phyloP scores from a whole-genome alignment of 2,329 filamentous ascomycete species.

The Apiospora pterosperma region DNA sequence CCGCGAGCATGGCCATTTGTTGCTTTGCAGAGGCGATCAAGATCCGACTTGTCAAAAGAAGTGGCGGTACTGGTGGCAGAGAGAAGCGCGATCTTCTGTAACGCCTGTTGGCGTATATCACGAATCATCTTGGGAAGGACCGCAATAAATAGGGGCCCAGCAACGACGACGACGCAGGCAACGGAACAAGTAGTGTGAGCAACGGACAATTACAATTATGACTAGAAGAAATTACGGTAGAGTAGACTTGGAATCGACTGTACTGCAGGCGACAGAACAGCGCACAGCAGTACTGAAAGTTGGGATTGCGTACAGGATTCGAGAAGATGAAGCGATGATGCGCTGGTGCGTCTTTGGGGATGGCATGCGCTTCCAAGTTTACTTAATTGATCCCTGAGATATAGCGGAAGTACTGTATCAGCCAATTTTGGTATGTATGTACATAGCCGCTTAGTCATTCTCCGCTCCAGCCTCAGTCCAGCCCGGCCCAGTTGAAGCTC shows the following conservation, averaged over 20 bases:
- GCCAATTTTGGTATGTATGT: neutral
- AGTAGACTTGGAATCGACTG: neutral
- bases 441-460: slow-evolving; percentile 3
- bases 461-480: neutral
- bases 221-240: neutral
- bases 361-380: neutral
- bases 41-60: slow-evolving; percentile 59
- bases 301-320: neutral
- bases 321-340: neutral
- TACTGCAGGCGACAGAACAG: neutral
- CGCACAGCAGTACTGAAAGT: neutral
- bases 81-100: slow-evolving; percentile 63
- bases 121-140: slow-evolving; percentile 39
- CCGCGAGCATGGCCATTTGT: slow-evolving; percentile 45
- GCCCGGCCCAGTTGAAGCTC: neutral
- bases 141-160: neutral
- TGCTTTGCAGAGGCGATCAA: slow-evolving; percentile 59
- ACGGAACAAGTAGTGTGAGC: neutral
- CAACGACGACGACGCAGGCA: neutral
- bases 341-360: neutral
- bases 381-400: neutral
- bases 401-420: too few relatives aligned
- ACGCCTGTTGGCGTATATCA: slow-evolving; percentile 58
- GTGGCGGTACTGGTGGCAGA: slow-evolving; percentile 52
- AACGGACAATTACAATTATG: neutral